Base-by-base conservation (phyloP, 108 stramenopile genomes). In the Discostella stelligeroides region DNA sequence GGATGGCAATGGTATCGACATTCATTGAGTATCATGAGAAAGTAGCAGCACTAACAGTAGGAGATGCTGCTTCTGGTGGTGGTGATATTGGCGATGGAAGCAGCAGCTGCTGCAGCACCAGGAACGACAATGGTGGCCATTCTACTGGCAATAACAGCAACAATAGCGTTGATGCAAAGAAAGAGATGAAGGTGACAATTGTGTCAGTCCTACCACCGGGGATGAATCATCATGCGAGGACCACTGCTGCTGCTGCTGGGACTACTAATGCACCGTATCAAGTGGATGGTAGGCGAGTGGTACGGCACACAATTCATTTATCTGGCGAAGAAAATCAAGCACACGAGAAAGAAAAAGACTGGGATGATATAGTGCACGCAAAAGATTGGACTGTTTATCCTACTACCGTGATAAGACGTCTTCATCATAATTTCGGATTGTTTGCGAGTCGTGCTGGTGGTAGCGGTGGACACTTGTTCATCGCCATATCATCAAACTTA, bases 311-410 rank as follows among this genome's bases (percentile, higher is more conserved):
- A 37, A 61, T 60, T 39, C 49, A 61, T n/a, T 25, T 60, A 0
- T 34, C 37, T 11, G 38, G 28, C 14, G 48, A 70, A 12, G 40
- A 40, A 6, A 1, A 49, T 3, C 2, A 18, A n/a, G 50, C 0
- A 7, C n/a, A 42, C 0, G 45, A 60, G 9, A 13, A 25, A 15
- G 23, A 12, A 13, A n/a, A 27, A 2, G 9, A 23, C 23, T 18
- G 11, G 4, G 8, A 39, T 12, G 43, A 45, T 3, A 1, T 0
- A 24, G 25, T 6, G 6, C 34, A 30, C 15, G 18, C 23, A 47
- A 54, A 39, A 18, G 69, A 60, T 40, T 70, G 69, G 69, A 70
- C 59, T 14, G 51, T 70, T 27, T 70, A 70, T 53, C 69, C 69
- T 2, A 42, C 0, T 0, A 48, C 69, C n/a, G 58, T 59, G n/a